These are phyloP conservation scores for Termitomyces sp. DNA, from an alignment of 768 basidiomycete genomes.

Conservation along the genomic window DNA sequence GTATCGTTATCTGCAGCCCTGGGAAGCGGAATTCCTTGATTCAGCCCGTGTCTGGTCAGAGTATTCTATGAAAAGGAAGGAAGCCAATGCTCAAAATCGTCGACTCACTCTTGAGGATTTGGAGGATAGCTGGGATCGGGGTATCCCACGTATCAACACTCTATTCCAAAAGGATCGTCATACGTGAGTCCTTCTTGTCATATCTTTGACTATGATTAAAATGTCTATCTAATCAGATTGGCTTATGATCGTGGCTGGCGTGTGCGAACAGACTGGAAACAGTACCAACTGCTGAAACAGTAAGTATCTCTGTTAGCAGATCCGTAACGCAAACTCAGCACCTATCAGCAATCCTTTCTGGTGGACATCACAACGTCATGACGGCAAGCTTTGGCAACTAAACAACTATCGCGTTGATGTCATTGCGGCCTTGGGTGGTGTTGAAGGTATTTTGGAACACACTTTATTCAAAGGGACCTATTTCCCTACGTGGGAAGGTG, in stretches of 20 bases:
- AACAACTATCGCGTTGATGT: conserved; percentile 99
- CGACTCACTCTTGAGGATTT: conserved; percentile 95
- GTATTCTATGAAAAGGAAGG: conserved; percentile 99
- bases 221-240: conserved; percentile 24
- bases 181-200: conserved; percentile 45
- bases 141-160: conserved; percentile 98
- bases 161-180: conserved; percentile 98
- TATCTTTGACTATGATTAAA: conserved; percentile 29
- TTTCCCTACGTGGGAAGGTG: conserved; percentile 96
- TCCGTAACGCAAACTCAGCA: not conserved
- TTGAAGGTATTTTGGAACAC: conserved; percentile 95
- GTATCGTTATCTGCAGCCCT: conserved; percentile 94
- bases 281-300: conserved; percentile 92
- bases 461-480: conserved; percentile 97
- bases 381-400: conserved; percentile 94
- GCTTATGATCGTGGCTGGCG: conserved; percentile 99
- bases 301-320: conserved; percentile 28
- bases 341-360: conserved; percentile 85
- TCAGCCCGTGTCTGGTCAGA: conserved; percentile 99
- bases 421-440: conserved; percentile 95
- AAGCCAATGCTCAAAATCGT: conserved; percentile 98
- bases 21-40: conserved; percentile 97
- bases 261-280: conserved; percentile 96
- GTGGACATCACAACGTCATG: conserved; percentile 98
- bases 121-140: conserved; percentile 98